phyloP scores from a whole-genome alignment of 2,329 filamentous ascomycete species.

The Pestalotiopsis sp. region DNA sequence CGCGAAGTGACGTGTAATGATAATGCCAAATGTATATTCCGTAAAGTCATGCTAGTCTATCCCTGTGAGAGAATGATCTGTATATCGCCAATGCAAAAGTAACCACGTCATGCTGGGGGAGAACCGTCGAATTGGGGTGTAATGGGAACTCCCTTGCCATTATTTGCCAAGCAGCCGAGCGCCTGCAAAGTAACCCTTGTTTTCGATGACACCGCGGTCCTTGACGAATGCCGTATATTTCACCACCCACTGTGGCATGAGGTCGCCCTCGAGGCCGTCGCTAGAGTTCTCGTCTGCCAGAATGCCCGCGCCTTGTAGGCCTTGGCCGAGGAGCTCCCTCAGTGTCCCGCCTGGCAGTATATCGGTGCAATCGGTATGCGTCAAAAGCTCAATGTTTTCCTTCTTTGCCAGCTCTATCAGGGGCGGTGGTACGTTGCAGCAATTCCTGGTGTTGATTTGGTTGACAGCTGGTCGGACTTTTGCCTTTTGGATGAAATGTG shows the following conservation, averaged over 20 bases:
- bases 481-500: slow-evolving; percentile 74
- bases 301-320: slow-evolving; percentile 73
- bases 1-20: not conserved
- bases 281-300: slow-evolving; percentile 61
- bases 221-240: slow-evolving; percentile 97
- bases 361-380: slow-evolving; percentile 92
- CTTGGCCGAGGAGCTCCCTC: slow-evolving; percentile 78
- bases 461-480: slow-evolving; percentile 78
- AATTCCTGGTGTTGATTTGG: slow-evolving; percentile 95
- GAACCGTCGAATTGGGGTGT: not conserved
- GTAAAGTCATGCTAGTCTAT: slow-evolving; percentile 10
- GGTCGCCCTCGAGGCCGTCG: slow-evolving; percentile 71
- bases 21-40: not conserved
- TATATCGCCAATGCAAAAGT: slow-evolving; percentile 1
- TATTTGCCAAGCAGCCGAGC: slow-evolving; percentile 64
- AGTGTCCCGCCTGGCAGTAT: slow-evolving; percentile 86
- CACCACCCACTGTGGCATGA: slow-evolving; percentile 90
- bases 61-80: not conserved
- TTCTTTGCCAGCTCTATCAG: slow-evolving; percentile 83
- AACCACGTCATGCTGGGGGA: not conserved
- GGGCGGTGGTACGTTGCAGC: slow-evolving; percentile 91
- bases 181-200: slow-evolving; percentile 94
- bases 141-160: not conserved
- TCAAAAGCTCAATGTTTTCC: slow-evolving; percentile 82
- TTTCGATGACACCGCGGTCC: slow-evolving; percentile 94